phyloP scores from a whole-genome alignment of 495 filamentous ascomycete species.

The Aspergillus nanangensis region DNA sequence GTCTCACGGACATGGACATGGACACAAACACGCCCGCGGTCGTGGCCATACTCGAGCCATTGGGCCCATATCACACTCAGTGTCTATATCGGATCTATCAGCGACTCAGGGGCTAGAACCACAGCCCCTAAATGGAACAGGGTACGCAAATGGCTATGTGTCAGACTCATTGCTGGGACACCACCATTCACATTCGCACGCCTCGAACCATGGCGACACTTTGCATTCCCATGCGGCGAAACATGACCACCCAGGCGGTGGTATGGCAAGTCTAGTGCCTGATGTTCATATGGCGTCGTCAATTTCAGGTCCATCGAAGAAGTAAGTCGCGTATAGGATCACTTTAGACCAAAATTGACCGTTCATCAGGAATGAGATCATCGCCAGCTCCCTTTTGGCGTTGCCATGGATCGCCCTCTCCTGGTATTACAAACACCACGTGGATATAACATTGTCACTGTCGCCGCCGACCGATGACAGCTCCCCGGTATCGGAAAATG shows the following conservation, averaged over 20 bases:
- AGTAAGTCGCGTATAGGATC: constrained; percentile 6
- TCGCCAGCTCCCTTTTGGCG: constrained; percentile 26
- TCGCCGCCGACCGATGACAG: constrained; percentile 1
- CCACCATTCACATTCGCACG: constrained; percentile 24
- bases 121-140: constrained; percentile 12
- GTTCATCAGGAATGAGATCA: constrained; percentile 24
- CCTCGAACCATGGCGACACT: constrained; percentile 12
- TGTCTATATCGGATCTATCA: constrained; percentile 15
- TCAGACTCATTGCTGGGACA: constrained; percentile 18
- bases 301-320: constrained; percentile 1
- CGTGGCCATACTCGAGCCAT: constrained; percentile 39
- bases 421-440: constrained; percentile 34
- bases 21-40: constrained; percentile 29
- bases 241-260: constrained; percentile 11
- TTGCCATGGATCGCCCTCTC: constrained; percentile 40
- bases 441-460: constrained; percentile 11
- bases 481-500: background rate
- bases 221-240: constrained; percentile 12
- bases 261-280: constrained; percentile 2
- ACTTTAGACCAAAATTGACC: constrained; percentile 11
- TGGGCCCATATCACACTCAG: constrained; percentile 27
- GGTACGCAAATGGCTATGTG: constrained; percentile 19
- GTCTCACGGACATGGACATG: constrained; percentile 24
- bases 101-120: constrained; percentile 13
- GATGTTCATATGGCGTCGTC: constrained; percentile 1